phyloP scores from a whole-genome alignment of 2,329 filamentous ascomycete species.

The Podosphaera xanthii region DNA sequence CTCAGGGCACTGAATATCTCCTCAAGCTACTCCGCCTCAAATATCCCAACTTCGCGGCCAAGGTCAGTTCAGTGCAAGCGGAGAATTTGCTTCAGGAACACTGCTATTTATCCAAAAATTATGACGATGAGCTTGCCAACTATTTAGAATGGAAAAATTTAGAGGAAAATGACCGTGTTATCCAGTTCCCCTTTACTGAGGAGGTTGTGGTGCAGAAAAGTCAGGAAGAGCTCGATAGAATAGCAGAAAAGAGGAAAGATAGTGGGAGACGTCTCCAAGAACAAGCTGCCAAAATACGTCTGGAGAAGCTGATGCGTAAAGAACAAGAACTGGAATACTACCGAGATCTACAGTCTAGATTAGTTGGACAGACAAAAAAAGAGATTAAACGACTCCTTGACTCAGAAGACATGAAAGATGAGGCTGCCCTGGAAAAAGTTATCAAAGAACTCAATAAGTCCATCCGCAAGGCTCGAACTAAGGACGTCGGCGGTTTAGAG shows the following conservation, averaged over 20 bases:
- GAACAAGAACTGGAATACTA: constrained; percentile 91
- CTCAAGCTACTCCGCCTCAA: constrained; percentile 76
- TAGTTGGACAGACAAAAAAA: constrained; percentile 68
- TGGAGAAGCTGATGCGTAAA: constrained; percentile 88
- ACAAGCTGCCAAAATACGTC: constrained; percentile 88
- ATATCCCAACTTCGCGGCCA: constrained; percentile 72
- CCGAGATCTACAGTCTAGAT: constrained; percentile 52
- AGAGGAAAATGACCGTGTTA: constrained; percentile 67
- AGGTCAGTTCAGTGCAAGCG: constrained; percentile 66
- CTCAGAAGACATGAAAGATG: constrained; percentile 78
- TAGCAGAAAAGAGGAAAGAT: constrained; percentile 87
- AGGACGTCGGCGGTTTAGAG: constrained; percentile 66
- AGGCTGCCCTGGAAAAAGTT: constrained; percentile 59
- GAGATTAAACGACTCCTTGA: constrained; percentile 71
- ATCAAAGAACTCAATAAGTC: constrained; percentile 79
- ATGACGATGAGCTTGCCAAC: constrained; percentile 49
- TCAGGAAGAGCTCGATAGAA: constrained; percentile 72
- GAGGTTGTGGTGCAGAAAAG: constrained; percentile 79
- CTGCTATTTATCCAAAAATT: constrained; percentile 71
- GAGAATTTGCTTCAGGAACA: constrained; percentile 74
- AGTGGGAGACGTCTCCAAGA: constrained; percentile 78
- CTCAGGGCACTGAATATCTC: constrained; percentile 74
- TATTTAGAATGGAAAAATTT: constrained; percentile 83
- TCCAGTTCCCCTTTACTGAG: constrained; percentile 87
- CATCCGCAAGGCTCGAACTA: constrained; percentile 74